Evolutionary conservation across 1,139 yeast genomes (phyloP).

Genomic region (Lodderomyces metapsilosis): DNA sequence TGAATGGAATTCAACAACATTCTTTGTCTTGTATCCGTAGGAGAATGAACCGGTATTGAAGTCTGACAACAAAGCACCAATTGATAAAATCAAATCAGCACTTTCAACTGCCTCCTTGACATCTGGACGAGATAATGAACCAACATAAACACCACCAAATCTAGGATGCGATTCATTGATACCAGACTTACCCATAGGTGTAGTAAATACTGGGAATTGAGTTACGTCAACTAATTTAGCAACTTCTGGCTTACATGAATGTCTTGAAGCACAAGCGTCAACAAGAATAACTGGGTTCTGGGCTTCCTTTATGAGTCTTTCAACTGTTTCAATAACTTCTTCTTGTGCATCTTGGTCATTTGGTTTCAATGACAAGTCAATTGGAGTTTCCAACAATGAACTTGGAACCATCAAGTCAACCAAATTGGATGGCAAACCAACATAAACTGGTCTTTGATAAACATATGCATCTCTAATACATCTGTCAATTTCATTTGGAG

Average conservation of each 20-base stretch:
- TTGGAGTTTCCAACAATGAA: constrained; percentile 27
- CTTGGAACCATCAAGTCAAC: constrained; percentile 35
- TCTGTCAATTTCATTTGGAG: constrained; percentile 35
- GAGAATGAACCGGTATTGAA: constrained; percentile 43
- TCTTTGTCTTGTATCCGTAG: constrained; percentile 34
- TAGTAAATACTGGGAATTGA: constrained; percentile 28
- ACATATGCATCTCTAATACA: constrained; percentile 36
- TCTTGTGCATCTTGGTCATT: constrained; percentile 32
- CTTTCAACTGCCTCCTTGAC: constrained; percentile 30
- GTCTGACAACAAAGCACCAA: constrained; percentile 39
- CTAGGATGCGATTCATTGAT: constrained; percentile 28
- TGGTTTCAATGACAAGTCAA: constrained; percentile 27
- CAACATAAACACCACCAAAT: constrained; percentile 35
- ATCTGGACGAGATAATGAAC: constrained; percentile 30
- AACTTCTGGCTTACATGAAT: constrained; percentile 64
- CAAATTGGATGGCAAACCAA: constrained; percentile 40
- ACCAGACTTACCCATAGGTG: constrained; percentile 34
- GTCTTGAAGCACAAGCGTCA: constrained; percentile 87
- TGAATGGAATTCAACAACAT: constrained; percentile 41
- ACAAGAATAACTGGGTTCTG: constrained; percentile 73
- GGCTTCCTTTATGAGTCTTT: constrained; percentile 54
- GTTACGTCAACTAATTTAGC: constrained; percentile 39
- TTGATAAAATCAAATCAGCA: constrained; percentile 31
- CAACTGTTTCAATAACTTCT: constrained; percentile 52
- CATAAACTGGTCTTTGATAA: constrained; percentile 38